Percentiles rank a stretch among this genome's conserved stretches.
phyloP scores from a whole-genome alignment of 805 yeast genomes.

The Starmerella vitae region DNA sequence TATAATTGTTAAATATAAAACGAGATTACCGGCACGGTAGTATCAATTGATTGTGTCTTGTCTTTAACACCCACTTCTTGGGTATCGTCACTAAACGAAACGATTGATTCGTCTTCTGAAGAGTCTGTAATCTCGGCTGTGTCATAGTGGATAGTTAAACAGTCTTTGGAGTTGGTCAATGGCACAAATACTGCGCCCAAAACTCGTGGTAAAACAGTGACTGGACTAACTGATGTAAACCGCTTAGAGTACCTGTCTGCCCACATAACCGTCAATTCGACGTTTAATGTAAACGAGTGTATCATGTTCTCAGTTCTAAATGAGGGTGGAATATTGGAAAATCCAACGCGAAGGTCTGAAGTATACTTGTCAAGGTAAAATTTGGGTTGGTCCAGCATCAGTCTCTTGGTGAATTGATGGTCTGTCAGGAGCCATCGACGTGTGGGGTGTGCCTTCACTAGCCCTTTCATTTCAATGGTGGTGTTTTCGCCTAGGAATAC shows the following conservation, averaged over 20 bases:
- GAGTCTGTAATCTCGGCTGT: constrained; percentile 13
- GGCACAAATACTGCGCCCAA: constrained; percentile 1
- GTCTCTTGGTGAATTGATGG: background rate
- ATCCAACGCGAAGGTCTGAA: constrained; percentile 6
- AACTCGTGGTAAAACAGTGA: constrained; percentile 9
- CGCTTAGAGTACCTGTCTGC: background rate
- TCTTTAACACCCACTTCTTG: too few species aligned
- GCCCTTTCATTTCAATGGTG: background rate
- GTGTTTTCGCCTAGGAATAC: constrained; percentile 8
- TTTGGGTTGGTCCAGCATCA: background rate
- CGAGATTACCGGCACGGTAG: too few species aligned
- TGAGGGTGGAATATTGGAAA: constrained; percentile 8
- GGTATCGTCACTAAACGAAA: too few species aligned
- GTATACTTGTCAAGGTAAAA: constrained; percentile 3
- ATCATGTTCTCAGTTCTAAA: constrained; percentile 3
- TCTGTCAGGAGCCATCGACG: constrained; percentile 13
- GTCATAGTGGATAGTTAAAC: constrained; percentile 2
- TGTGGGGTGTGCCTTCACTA: background rate
- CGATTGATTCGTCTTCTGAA: too few species aligned
- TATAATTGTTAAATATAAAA: too few species aligned
- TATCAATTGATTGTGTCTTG: too few species aligned
- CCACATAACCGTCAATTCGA: constrained; percentile 8
- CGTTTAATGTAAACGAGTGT: constrained; percentile 8
- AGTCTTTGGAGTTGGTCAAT: background rate
- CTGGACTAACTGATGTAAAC: constrained; percentile 8